Evolutionary conservation across 495 filamentous ascomycete species (phyloP), one percentile per base, ranked within the genome.

Genomic region (Penicillium desertorum): DNA sequence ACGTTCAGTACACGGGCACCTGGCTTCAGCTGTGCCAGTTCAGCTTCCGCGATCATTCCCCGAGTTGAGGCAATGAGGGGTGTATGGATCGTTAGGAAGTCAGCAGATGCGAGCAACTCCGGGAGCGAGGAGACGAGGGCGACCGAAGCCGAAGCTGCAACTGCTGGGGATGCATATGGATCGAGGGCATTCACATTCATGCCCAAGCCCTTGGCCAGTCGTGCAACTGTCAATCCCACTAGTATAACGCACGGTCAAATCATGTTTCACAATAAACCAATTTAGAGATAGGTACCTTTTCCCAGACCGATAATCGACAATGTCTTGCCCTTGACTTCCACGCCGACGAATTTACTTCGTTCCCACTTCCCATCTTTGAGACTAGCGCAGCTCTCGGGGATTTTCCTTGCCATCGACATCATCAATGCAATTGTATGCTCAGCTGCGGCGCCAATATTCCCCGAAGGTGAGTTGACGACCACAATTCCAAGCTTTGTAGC

Each of bases 31-130:
- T 73, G 76, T 29, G 67, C 66, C n/a, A 92, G 69, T 65, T 92
- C 85, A 3, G 69, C 64, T 7, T 75, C 75, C 19, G 81, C 77
- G 4, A 91, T 81, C 66, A 92, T 75, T 48, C 86, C 84, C 16
- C 81, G 80, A 8, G 88, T 92, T 7, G 81, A 84, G 5, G 84
- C 84, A 59, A 89, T 82, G 56, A 92, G 72, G 0, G 88, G 88
- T 5, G 88, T 90, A 59, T 91, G 88, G 25, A 91, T 83, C 1
- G 87, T 90, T 45, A 92, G 68, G 63, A 90, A 88, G 65, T 92
- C 88, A 16, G 82, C 83, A 34, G 72, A 76, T 11, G 77, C 71
- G 6, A 91, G 75, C 39, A 92, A 67, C 20, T 81, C 82, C 3
- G 68, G 59, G 27, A 89, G 74, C 6, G 68, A 74, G 5, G 65